Conservation (phyloP, 306 rosid species). For the Pyrus bretschneideri region DNA sequence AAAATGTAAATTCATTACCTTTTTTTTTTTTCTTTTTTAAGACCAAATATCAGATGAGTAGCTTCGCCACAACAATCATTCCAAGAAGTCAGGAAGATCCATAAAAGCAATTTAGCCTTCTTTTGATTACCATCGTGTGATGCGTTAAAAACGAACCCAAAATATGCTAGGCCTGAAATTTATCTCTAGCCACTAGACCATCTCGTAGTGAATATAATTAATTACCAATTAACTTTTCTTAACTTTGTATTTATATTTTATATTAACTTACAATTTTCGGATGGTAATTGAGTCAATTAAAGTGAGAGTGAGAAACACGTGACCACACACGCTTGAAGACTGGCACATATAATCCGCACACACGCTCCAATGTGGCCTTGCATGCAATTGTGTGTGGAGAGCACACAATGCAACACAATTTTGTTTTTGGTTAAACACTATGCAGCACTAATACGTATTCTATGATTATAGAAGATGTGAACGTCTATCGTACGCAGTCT, state of each 20-base stretch:
- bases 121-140: rapidly evolving
- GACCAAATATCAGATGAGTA: too few relatives aligned
- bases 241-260: too few relatives aligned
- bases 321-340: background rate
- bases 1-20: background rate
- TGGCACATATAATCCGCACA: background rate
- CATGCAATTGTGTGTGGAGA: background rate
- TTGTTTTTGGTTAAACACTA: too few relatives aligned
- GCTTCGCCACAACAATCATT: rapidly evolving
- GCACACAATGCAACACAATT: too few relatives aligned
- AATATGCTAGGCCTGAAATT: too few relatives aligned
- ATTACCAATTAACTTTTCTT: background rate
- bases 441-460: too few relatives aligned
- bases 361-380: background rate
- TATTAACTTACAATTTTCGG: too few relatives aligned
- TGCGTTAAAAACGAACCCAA: rapidly evolving
- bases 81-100: rapidly evolving
- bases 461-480: too few relatives aligned
- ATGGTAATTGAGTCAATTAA: too few relatives aligned
- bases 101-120: rapidly evolving
- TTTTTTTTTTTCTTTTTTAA: too few relatives aligned
- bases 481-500: rapidly evolving
- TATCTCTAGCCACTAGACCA: too few relatives aligned
- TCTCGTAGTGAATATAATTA: background rate
- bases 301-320: background rate